Base-by-base conservation (phyloP, 1,284 basidiomycete species). In the Fistulina hepatica region DNA sequence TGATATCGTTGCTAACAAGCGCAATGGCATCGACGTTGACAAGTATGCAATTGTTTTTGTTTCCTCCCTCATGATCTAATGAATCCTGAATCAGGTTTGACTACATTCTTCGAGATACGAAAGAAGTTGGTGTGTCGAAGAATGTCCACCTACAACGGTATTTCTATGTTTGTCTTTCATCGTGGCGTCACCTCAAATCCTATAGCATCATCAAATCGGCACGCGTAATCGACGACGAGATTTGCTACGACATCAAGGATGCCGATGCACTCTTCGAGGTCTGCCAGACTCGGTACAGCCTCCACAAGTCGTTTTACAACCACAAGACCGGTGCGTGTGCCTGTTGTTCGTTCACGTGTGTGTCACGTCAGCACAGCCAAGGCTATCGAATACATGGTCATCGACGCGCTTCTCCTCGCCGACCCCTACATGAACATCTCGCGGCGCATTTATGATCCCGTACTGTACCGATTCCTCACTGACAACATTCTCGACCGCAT, bases 11-110 rank as follows among this genome's bases (percentile, higher is more conserved):
- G 76, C 77, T 0, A 88, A 88, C 57, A 71, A 72, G 52, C 63
- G 73, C 3, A 86, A 85, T 42, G 83, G 83, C 0, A 63, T 88
- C 5, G 83, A 86, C 48, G 83, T 88, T 3, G 84, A 88, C 64
- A 86, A 85, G 81, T 81, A 30, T 16, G 27, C 27, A 30, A 7
- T 13, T 30, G 21, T 21, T 22, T 21, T 16, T 11, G 37, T 38
- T 17, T 33, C 39, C 12, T 20, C 21, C n/a, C 37, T 10, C 19
- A 12, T 15, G 20, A 40, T 33, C 4, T 36, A 12, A 27, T 47
- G 2, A 34, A 25, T 13, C 25, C 12, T 12, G 7, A 16, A 3
- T n/a, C 12, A 81, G 78, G 47, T 82, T 85, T 42, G 83, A 88
- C 48, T 88, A 88, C 46, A 82, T 88, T 40, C 61, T 72, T 5